Conservation (phyloP, 805 yeast species). For the Hanseniaspora occidentalis region DNA sequence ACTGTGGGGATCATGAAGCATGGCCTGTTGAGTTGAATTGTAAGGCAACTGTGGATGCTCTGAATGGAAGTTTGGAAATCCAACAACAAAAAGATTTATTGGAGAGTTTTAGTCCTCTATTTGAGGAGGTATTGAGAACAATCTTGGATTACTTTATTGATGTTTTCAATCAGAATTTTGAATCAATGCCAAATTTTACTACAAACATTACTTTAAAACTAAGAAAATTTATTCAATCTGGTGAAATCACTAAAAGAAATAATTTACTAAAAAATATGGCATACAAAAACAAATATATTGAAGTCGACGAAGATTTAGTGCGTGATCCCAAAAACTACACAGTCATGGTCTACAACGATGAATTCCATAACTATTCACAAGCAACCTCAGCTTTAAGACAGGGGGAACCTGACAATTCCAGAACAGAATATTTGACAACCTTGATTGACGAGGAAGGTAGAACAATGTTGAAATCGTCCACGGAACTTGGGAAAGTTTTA, state of each 20-base stretch:
- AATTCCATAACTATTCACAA: slow-evolving; percentile 46
- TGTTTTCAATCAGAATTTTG: slow-evolving; percentile 25
- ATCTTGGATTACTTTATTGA: slow-evolving; percentile 31
- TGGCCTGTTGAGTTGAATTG: slow-evolving; percentile 45
- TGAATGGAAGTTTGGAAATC: slow-evolving; percentile 4
- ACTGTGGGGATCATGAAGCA: slow-evolving; percentile 61
- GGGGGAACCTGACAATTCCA: slow-evolving; percentile 25
- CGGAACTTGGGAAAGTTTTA: slow-evolving; percentile 16
- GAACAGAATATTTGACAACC: slow-evolving; percentile 25
- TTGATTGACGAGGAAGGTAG: slow-evolving; percentile 40
- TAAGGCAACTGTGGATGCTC: slow-evolving; percentile 19
- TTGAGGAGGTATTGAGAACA: slow-evolving; percentile 20
- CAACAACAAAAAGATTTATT: slow-evolving; percentile 1
- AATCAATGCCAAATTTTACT: slow-evolving; percentile 18
- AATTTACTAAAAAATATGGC: slow-evolving; percentile 12
- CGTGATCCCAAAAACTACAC: slow-evolving; percentile 27
- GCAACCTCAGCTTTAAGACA: slow-evolving; percentile 38
- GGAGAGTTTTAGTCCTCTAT: slow-evolving; percentile 3
- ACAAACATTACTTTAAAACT: slow-evolving; percentile 19
- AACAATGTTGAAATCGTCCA: slow-evolving; percentile 30
- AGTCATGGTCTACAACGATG: slow-evolving; percentile 65
- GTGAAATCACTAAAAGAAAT: slow-evolving; percentile 11
- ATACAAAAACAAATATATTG: slow-evolving; percentile 11
- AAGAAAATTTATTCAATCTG: slow-evolving; percentile 18
- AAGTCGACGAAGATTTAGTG: slow-evolving; percentile 2